These are phyloP conservation scores for Colletotrichum incanum DNA, from an alignment of 2,329 filamentous ascomycete species.

Conservation along the genomic window DNA sequence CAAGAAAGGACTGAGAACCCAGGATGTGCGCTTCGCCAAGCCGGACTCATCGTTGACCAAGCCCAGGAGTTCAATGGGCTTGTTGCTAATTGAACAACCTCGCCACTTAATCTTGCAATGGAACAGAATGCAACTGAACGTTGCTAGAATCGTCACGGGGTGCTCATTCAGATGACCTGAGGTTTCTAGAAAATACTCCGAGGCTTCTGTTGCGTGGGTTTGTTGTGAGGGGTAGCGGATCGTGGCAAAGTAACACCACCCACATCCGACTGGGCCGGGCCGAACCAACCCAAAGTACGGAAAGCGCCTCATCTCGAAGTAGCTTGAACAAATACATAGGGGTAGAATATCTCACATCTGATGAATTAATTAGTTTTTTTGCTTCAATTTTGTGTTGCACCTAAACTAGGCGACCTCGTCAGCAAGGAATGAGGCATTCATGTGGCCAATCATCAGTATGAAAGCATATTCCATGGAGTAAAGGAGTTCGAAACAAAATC, in stretches of 20 bases:
- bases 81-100: background rate
- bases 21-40: background rate
- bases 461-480: no score
- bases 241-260: constrained; percentile 20
- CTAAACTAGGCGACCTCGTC: background rate
- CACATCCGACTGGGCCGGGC: background rate
- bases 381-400: background rate
- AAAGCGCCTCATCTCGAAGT: background rate
- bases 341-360: no score
- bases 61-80: background rate
- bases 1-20: no score
- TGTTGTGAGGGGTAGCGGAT: constrained; percentile 22
- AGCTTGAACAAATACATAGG: background rate
- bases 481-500: background rate
- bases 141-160: background rate
- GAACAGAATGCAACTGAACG: background rate
- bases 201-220: constrained; percentile 9
- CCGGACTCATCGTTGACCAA: background rate
- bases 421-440: background rate
- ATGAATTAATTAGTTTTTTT: background rate
- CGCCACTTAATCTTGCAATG: background rate
- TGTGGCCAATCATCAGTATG: background rate
- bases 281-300: background rate
- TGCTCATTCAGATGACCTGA: background rate
- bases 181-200: constrained; percentile 7